These are phyloP conservation scores for Nannochloropsis gaditana DNA, from an alignment of 108 stramenopile genomes.

Conservation along the genomic window DNA sequence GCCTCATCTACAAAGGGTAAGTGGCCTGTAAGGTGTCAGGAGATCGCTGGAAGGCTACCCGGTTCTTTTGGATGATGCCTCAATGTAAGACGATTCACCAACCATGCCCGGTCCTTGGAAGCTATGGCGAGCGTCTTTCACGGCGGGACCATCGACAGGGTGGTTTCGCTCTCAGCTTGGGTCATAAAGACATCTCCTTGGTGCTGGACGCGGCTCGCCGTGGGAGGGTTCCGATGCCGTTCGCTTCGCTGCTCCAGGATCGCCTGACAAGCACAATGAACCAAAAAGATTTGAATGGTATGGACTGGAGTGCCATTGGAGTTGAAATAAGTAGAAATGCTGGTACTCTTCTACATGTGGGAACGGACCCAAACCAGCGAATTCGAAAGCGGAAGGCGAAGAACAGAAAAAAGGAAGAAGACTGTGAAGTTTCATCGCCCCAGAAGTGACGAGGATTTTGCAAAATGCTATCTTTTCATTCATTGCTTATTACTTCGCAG, in stretches of 20 bases:
- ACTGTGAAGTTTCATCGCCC: no score
- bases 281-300: constrained; percentile 15
- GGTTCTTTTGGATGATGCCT: not conserved
- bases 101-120: not conserved
- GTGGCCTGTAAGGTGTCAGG: not conserved
- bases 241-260: constrained; percentile 40
- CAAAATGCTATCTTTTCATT: no score
- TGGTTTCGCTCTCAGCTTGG: constrained; percentile 43
- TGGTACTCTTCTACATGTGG: not conserved
- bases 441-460: no score
- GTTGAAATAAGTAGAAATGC: constrained; percentile 28
- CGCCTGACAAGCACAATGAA: constrained; percentile 28
- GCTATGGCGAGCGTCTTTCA: constrained; percentile 35
- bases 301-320: constrained; percentile 52
- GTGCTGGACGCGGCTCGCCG: constrained; percentile 32
- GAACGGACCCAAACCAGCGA: no score
- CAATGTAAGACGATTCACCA: no score
- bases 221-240: constrained; percentile 37
- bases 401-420: no score
- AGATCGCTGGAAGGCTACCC: not conserved
- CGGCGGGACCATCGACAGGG: constrained; percentile 47
- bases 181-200: constrained; percentile 44
- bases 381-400: no score
- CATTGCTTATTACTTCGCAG: no score
- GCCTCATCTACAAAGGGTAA: constrained; percentile 55